phyloP scores from a whole-genome alignment of 495 filamentous ascomycete species.

The Aspergillus ostianus region DNA sequence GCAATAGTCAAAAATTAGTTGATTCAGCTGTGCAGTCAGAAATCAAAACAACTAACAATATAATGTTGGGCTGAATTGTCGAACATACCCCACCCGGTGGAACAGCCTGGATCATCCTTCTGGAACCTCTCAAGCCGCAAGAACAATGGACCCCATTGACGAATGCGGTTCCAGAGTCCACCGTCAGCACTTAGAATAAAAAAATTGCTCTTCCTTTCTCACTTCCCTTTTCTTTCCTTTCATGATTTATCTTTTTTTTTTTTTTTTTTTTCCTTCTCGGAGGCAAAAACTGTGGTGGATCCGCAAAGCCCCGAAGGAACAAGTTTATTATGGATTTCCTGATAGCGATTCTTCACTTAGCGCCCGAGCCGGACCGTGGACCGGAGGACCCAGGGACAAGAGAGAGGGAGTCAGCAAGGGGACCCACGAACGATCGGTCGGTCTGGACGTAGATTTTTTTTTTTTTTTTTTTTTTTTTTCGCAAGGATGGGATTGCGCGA shows the following conservation, averaged over 20 bases:
- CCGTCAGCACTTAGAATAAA: not conserved
- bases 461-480: not conserved
- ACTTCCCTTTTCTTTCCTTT: not conserved
- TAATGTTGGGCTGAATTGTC: not conserved
- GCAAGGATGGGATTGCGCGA: not conserved
- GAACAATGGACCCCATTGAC: slow-evolving; percentile 4
- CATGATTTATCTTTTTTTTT: no score
- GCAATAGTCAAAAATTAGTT: not conserved
- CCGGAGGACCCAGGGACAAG: not conserved
- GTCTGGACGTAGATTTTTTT: slow-evolving; percentile 4
- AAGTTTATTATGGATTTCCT: slow-evolving; percentile 14
- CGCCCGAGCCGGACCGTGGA: slow-evolving; percentile 20
- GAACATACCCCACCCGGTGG: slow-evolving; percentile 4
- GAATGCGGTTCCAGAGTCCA: not conserved
- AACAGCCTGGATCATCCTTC: slow-evolving; percentile 12
- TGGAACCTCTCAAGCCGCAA: slow-evolving; percentile 11
- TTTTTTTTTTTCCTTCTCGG: not conserved
- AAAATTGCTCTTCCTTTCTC: not conserved
- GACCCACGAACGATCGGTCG: slow-evolving; percentile 9
- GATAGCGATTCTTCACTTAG: slow-evolving; percentile 9
- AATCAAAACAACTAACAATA: slow-evolving; percentile 2
- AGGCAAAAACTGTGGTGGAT: slow-evolving; percentile 20
- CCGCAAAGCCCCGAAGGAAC: slow-evolving; percentile 4
- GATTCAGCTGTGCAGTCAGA: not conserved
- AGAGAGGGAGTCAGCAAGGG: not conserved